Percentiles rank a stretch among this genome's conserved stretches.
phyloP scores from a whole-genome alignment of 2,329 filamentous ascomycete species.

The Claviceps humidiphila region DNA sequence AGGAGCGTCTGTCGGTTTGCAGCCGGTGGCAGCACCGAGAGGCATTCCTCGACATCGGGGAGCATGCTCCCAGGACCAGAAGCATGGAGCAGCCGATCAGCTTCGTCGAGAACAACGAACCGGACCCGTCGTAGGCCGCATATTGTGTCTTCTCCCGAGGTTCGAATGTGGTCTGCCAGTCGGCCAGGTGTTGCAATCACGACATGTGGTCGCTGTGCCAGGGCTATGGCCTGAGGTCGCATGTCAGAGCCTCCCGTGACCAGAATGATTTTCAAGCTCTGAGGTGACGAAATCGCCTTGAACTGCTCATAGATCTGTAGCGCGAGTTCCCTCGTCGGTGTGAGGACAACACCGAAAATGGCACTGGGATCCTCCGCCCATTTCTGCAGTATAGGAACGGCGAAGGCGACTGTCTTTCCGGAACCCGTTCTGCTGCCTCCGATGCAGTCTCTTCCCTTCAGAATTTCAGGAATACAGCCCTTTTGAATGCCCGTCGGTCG shows the following conservation, averaged over 20 bases:
- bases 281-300: conserved; percentile 78
- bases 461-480: conserved; percentile 81
- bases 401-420: conserved; percentile 93
- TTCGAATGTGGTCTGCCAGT: conserved; percentile 84
- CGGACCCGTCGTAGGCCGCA: conserved; percentile 65
- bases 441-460: conserved; percentile 86
- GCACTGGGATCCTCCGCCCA: conserved; percentile 88
- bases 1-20: conserved; percentile 78
- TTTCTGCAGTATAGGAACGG: conserved; percentile 82
- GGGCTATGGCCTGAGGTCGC: conserved; percentile 73
- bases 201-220: conserved; percentile 72
- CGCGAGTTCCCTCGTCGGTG: conserved; percentile 81
- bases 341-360: conserved; percentile 81
- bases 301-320: conserved; percentile 95
- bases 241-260: conserved; percentile 90
- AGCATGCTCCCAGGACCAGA: conserved; percentile 74
- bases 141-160: conserved; percentile 82
- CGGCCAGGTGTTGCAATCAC: conserved; percentile 91
- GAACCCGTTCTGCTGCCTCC: conserved; percentile 91
- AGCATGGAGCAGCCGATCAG: conserved; percentile 71
- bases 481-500: conserved; percentile 87
- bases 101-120: conserved; percentile 90
- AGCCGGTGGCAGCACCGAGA: conserved; percentile 67
- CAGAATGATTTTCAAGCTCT: conserved; percentile 77
- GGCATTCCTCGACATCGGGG: conserved; percentile 81